Base-by-base conservation (phyloP, 345 rosid species). In the Camelina sativa region DNA sequence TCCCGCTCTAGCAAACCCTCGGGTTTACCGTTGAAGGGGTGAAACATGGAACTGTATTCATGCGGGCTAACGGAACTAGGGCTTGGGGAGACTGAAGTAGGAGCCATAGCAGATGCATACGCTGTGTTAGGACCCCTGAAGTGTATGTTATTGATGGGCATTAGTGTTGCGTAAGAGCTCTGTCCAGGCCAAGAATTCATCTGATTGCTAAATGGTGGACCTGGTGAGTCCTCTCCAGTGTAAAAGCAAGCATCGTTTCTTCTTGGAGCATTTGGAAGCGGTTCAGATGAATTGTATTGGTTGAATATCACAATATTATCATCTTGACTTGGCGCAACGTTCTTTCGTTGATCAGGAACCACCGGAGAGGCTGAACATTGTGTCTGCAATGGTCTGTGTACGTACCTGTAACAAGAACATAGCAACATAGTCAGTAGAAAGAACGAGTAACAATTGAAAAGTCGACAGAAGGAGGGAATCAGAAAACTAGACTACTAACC, bases 51-150 rank as follows among this genome's bases (percentile, higher is more conserved):
- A 63, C 72, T 56, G 59, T 86, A 70, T 57, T 91, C 96, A 23
- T 62, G 85, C 52, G 81, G 90, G 80, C 82, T 83, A 64, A 83
- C 80, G 8, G 93, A 82, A 69, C 85, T 83, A 48, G 86, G 90
- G 67, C 88, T 85, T 48, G 80, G 85, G 16, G 69, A 60, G 50
- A 75, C 73, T 65, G 92, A 81, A 71, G 73, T 43, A 30, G 76
- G 80, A 41, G 88, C 81, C 69, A 71, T 51, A 17, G 67, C 64
- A 25, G 95, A 79, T 68, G 83, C 52, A 60, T 86, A 69, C 53
- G 81, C 83, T 15, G 81, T 55, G 79, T 77, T 68, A 23, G 70
- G 65, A 69, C 72, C 76, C 22, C 72, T 78, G 56, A 73, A 81
- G 25, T 82, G 79, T 20, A 74, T 48, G 32, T 84, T 83, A 43